A percentile compares a stretch with the other conserved stretches of the same genome.
These are phyloP conservation scores for Capronia coronata DNA, from an alignment of 2,329 filamentous ascomycete species.

Conservation along the genomic window DNA sequence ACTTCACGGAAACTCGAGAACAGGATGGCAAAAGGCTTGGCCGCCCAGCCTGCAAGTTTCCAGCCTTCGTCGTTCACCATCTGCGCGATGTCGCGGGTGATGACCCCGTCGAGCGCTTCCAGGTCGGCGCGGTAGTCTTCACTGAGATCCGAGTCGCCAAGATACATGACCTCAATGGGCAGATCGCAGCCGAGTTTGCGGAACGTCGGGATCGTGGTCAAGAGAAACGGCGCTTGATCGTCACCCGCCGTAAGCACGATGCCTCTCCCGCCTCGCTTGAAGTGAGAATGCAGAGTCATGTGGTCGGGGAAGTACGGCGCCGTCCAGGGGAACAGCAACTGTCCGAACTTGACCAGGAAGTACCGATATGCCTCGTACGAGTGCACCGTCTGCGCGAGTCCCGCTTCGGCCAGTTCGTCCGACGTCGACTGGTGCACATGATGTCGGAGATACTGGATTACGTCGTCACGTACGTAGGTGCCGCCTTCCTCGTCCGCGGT, in stretches of 20 bases:
- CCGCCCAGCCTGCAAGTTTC: constrained; percentile 42
- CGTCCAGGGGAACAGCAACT: constrained; percentile 33
- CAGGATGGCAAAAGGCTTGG: constrained; percentile 44
- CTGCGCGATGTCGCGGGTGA: constrained; percentile 40
- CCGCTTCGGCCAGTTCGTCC: constrained; percentile 18
- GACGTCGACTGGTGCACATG: constrained; percentile 22
- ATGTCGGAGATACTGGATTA: constrained; percentile 36
- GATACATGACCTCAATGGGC: constrained; percentile 30
- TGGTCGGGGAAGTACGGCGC: constrained; percentile 42
- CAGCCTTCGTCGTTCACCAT: constrained; percentile 44
- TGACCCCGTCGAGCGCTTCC: constrained; percentile 40
- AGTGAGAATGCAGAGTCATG: constrained; percentile 40
- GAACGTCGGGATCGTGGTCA: constrained; percentile 38
- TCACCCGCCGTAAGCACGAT: constrained; percentile 44
- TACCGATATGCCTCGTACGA: constrained; percentile 41
- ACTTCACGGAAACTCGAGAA: constrained; percentile 44
- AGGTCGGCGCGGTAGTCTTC: constrained; percentile 39
- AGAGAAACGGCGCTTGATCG: constrained; percentile 39
- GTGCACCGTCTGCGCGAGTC: constrained; percentile 34
- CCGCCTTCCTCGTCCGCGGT: constrained; percentile 31
- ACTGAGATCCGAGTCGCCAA: constrained; percentile 41
- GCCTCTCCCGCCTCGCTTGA: constrained; percentile 39
- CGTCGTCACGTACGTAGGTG: constrained; percentile 38
- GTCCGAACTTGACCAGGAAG: constrained; percentile 37
- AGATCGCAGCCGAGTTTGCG: constrained; percentile 27